These are phyloP conservation scores for Xylariaceae sp. DNA, from an alignment of 2,329 filamentous ascomycete species.

Conservation along the genomic window DNA sequence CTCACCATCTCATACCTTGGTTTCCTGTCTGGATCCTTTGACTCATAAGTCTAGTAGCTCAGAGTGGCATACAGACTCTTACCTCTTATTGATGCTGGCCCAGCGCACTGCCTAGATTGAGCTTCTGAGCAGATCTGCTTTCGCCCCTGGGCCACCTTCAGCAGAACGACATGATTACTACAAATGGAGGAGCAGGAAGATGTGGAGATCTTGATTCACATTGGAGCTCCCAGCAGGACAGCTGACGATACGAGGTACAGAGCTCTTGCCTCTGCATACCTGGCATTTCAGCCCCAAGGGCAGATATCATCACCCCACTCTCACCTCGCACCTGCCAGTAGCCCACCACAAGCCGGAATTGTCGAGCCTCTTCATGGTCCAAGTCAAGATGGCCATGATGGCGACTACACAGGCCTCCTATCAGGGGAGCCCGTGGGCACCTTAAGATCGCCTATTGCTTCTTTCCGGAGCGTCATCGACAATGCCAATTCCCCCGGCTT, in stretches of 20 bases:
- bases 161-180: slow-evolving; percentile 8
- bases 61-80: too few species aligned
- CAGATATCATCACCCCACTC: background rate
- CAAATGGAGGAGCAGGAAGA: slow-evolving; percentile 24
- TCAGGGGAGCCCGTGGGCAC: slow-evolving; percentile 6
- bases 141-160: too few species aligned
- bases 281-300: slow-evolving; percentile 31
- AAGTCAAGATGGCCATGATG: too few species aligned
- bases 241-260: slow-evolving; percentile 43
- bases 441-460: slow-evolving; percentile 28
- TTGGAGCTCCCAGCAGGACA: slow-evolving; percentile 41
- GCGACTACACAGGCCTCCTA: too few species aligned
- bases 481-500: slow-evolving; percentile 31
- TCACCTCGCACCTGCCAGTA: background rate
- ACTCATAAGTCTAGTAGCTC: too few species aligned
- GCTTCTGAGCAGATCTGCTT: too few species aligned
- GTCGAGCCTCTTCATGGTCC: too few species aligned
- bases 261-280: slow-evolving; percentile 41
- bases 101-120: too few species aligned
- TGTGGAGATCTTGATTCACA: slow-evolving; percentile 49
- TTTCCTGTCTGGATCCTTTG: too few species aligned
- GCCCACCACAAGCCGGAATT: too few species aligned
- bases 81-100: too few species aligned
- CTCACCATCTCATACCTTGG: too few species aligned
- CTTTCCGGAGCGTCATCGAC: slow-evolving; percentile 37